phyloP scores from a whole-genome alignment of 164 flowering plant species.

The Vitis rotundifolia region DNA sequence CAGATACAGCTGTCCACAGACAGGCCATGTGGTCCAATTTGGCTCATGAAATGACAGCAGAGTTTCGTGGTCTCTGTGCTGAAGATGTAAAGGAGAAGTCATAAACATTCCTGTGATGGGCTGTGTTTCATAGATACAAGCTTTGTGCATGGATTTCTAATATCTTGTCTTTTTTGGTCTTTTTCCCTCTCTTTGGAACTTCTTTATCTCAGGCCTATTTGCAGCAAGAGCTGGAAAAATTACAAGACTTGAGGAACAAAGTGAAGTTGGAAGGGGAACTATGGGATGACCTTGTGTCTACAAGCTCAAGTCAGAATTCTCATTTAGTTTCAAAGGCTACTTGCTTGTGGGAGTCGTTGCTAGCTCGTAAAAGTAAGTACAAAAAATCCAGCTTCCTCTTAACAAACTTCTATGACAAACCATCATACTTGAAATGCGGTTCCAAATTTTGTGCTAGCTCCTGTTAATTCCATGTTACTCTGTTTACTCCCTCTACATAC shows the following conservation, averaged over 20 bases:
- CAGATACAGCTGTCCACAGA: constrained; percentile 87
- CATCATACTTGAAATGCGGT: not conserved
- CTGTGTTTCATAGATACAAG: not conserved
- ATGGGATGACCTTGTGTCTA: constrained; percentile 87
- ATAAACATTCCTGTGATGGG: constrained; percentile 1
- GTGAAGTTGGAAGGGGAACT: constrained; percentile 89
- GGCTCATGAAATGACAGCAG: constrained; percentile 99
- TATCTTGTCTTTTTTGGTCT: not conserved
- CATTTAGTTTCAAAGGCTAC: constrained; percentile 96
- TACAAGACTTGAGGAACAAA: constrained; percentile 87
- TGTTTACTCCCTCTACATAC: constrained; percentile 8
- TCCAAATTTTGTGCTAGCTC: not conserved
- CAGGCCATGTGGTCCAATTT: constrained; percentile 95
- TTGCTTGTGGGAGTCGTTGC: constrained; percentile 92
- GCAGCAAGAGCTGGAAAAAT: constrained; percentile 97
- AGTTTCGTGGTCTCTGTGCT: constrained; percentile 98
- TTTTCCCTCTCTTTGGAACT: constrained; percentile 15
- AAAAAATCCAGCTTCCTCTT: not conserved
- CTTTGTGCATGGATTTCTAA: not conserved
- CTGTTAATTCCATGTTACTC: not conserved
- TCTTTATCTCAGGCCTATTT: constrained; percentile 77
- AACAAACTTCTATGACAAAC: not conserved
- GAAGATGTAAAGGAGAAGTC: constrained; percentile 76
- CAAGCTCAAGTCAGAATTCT: constrained; percentile 86
- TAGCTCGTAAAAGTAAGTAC: constrained; percentile 81